Percentiles rank a stretch among this genome's conserved stretches.
These are phyloP conservation scores for Secale cereale DNA, from an alignment of 176 grass and related monocot genomes.

Conservation along the genomic window DNA sequence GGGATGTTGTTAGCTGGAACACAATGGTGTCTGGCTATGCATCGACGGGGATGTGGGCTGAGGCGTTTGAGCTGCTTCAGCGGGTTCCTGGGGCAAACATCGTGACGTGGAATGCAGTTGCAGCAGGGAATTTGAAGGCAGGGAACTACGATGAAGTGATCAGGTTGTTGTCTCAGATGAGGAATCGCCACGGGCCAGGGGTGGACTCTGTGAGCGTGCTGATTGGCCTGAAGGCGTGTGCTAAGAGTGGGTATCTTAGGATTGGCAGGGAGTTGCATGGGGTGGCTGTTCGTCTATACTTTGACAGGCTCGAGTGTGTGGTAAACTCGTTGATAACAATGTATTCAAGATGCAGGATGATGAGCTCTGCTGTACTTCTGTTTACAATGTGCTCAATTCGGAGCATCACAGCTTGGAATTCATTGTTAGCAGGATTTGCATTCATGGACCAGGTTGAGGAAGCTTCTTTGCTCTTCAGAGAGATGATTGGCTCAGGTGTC, in stretches of 20 bases:
- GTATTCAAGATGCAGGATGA: conserved; percentile 40
- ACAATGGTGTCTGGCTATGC: conserved; percentile 42
- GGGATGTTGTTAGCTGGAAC: conserved; percentile 63
- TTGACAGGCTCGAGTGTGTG: conserved; percentile 32
- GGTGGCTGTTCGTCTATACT: conserved; percentile 28
- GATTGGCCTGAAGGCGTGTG: conserved; percentile 57
- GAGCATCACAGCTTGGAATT: conserved; percentile 54
- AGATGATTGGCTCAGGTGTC: conserved; percentile 38
- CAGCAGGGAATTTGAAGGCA: conserved; percentile 32
- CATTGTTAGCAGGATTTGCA: conserved; percentile 56
- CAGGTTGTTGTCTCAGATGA: conserved; percentile 35
- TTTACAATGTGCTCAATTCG: conserved; percentile 29
- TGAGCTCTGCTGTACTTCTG: conserved; percentile 19
- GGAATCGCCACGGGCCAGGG: not conserved
- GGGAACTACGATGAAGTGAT: conserved; percentile 26
- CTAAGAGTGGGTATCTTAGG: conserved; percentile 22
- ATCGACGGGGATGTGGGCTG: not conserved
- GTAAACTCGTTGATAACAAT: conserved; percentile 52
- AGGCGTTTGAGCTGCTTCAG: conserved; percentile 37
- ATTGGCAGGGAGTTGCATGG: conserved; percentile 61
- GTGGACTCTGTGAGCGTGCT: conserved; percentile 49
- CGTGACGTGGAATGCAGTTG: conserved; percentile 23
- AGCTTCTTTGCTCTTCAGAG: conserved; percentile 37
- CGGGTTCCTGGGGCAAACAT: conserved; percentile 28
- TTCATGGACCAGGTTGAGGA: conserved; percentile 44